Evolutionary conservation across 495 filamentous ascomycete genomes (phyloP).

Genomic region (Trichoderma parareesei): DNA sequence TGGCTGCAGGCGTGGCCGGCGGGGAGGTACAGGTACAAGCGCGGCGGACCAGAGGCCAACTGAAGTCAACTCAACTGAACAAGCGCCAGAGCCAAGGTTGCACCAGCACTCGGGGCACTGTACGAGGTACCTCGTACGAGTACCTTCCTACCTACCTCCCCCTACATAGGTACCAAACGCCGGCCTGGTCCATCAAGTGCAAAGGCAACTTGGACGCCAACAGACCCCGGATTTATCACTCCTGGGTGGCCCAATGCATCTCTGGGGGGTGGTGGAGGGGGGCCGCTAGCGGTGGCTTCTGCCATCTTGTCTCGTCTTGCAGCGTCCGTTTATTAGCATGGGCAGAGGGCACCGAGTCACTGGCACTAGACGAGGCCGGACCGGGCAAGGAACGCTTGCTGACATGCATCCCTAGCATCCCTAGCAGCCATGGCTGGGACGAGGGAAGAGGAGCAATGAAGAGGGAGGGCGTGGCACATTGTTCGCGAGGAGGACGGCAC

Average conservation of each 20-base stretch:
- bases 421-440: not conserved
- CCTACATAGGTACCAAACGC: too few relatives aligned
- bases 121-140: too few relatives aligned
- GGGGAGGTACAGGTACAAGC: not conserved
- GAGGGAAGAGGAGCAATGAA: not conserved
- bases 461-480: not conserved
- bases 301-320: not conserved
- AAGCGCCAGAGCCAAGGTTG: too few relatives aligned
- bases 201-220: not conserved
- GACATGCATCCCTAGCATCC: slow-evolving; percentile 9
- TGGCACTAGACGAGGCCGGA: not conserved
- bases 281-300: not conserved
- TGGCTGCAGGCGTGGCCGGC: slow-evolving; percentile 1
- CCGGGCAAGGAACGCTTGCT: slow-evolving; percentile 10
- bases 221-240: slow-evolving; percentile 4
- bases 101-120: too few relatives aligned
- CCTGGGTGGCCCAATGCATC: not conserved
- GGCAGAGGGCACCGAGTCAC: not conserved
- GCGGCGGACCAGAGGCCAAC: not conserved
- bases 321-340: too few relatives aligned
- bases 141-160: too few relatives aligned
- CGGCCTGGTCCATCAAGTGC: not conserved
- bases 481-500: too few relatives aligned
- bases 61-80: too few relatives aligned
- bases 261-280: too few relatives aligned